Evolutionary conservation across 768 basidiomycete species (phyloP).

Genomic region (Botryobasidium botryosum): DNA sequence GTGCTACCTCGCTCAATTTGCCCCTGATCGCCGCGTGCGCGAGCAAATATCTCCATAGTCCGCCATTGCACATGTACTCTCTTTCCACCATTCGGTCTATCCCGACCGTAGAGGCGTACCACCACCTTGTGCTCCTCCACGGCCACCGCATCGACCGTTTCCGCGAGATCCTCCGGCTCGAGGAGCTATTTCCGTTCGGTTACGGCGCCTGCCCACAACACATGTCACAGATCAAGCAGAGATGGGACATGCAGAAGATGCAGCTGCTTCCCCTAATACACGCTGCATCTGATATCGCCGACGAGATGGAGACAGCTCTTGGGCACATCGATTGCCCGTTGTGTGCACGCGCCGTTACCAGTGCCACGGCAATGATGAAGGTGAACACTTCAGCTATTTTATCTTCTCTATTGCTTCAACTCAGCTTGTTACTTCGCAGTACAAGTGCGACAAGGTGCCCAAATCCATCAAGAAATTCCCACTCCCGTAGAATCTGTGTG

Average conservation of each 20-base stretch:
- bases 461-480: too few species aligned
- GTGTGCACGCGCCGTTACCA: too few species aligned
- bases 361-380: too few species aligned
- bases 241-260: conserved; percentile 38
- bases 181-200: conserved; percentile 56
- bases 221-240: conserved; percentile 24
- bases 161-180: conserved; percentile 33
- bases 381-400: too few species aligned
- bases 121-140: conserved; percentile 44
- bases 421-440: too few species aligned
- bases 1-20: conserved; percentile 27
- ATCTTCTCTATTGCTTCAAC: too few species aligned
- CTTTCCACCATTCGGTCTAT: conserved; percentile 30
- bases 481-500: too few species aligned
- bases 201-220: conserved; percentile 48
- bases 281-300: too few species aligned
- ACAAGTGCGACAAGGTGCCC: too few species aligned
- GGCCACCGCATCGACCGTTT: conserved; percentile 36
- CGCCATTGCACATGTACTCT: conserved; percentile 39
- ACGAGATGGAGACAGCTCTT: too few species aligned
- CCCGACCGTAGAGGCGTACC: conserved; percentile 44
- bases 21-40: conserved; percentile 33
- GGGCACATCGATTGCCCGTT: too few species aligned
- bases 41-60: conserved; percentile 36
- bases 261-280: too few species aligned